Conservation (phyloP, 768 basidiomycete genomes). For the Rhodotorula babjevae region DNA sequence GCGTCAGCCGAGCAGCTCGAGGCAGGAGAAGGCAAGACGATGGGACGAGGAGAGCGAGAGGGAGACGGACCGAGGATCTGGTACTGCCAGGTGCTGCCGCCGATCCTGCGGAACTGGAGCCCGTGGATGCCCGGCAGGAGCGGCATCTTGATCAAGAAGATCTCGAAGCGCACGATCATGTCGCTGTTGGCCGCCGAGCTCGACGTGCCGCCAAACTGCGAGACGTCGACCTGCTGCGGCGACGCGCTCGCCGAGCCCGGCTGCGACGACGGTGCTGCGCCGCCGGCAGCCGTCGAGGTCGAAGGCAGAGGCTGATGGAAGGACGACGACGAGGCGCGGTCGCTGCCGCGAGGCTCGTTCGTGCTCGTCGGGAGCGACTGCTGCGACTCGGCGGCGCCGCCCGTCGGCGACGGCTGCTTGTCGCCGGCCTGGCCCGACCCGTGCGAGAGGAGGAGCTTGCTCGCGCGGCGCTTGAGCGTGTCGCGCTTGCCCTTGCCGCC, state of each 20-base stretch:
- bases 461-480: slow-evolving; percentile 31
- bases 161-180: slow-evolving; percentile 88
- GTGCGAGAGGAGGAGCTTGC: slow-evolving; percentile 25
- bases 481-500: slow-evolving; percentile 8
- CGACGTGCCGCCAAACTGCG: slow-evolving; percentile 55
- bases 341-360: neutral
- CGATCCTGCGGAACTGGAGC: slow-evolving; percentile 84
- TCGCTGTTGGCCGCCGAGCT: slow-evolving; percentile 47
- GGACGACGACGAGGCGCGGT: slow-evolving; percentile 29
- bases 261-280: neutral
- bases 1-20: neutral
- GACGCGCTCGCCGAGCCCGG: slow-evolving; percentile 37
- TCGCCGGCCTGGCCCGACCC: slow-evolving; percentile 13
- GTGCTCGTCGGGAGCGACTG: slow-evolving; percentile 15
- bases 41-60: neutral
- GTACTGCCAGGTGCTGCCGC: slow-evolving; percentile 95
- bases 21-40: neutral
- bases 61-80: slow-evolving; percentile 66
- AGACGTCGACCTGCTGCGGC: slow-evolving; percentile 17
- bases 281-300: neutral
- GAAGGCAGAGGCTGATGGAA: slow-evolving; percentile 35
- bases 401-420: neutral
- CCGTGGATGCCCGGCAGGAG: slow-evolving; percentile 67
- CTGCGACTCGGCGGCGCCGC: slow-evolving; percentile 14
- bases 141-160: slow-evolving; percentile 95